Evolutionary conservation across 306 rosid species (phyloP), one percentile per base, ranked within the genome.

Genomic region (Vigna hirtella): DNA sequence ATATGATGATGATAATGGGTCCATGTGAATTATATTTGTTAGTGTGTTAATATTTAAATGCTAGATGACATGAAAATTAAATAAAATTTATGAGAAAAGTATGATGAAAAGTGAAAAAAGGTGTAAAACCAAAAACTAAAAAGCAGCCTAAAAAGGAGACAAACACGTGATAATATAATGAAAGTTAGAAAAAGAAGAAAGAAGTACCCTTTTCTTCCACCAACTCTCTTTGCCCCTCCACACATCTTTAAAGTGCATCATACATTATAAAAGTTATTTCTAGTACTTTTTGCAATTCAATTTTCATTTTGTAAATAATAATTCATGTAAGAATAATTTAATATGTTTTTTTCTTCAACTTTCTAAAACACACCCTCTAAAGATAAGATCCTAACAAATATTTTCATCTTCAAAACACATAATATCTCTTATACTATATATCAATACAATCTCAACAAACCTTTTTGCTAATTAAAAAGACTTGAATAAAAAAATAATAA

Each of bases 121-220:
- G 62, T 55, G 4, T 11, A 57, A 56, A 68, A 12, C 52, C 6
- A 66, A 66, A 65, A 66, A 42, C 69, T 57, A 18, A 78, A 77
- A 55, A 30, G 69, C 1, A 15, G 30, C 30, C 28, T 38, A 20
- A 77, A 77, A 66, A 66, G 56, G 81, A 24, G 22, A 51, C 66
- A 67, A 67, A 67, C 81, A 69, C 75, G 43, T 77, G 76, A 65
- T 52, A 47, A 28, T 53, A 77, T 49, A 17, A 77, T 68, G 81
- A 13, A 68, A 66, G 58, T 42, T 9, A 43, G 15, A 77, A 56
- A 77, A 66, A 40, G 67, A 77, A 70, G 11, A 67, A 40, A 4
- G 38, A 77, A 55, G 68, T 67, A 53, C 47, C 30, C 57, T 66
- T 64, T 66, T 52, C 40, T 62, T 61, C 6, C 13, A 32, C 47